phyloP scores from a whole-genome alignment of 108 stramenopile species.

The Asterionellopsis glacialis region DNA sequence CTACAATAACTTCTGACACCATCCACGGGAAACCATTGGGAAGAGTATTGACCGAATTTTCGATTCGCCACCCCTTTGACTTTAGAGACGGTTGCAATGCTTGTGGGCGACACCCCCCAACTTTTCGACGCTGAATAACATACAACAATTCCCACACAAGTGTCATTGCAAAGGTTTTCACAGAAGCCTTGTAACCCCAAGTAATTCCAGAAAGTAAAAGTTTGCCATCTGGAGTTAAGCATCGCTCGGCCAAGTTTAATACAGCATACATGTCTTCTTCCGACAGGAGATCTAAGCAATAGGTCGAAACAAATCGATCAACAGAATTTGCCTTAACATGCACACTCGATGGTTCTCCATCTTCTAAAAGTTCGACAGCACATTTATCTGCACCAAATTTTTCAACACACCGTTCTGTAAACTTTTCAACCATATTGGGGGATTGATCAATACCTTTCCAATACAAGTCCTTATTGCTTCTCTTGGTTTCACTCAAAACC shows the following conservation, averaged over 20 bases:
- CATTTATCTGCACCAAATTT: background rate
- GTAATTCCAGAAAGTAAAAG: slow-evolving; percentile 15
- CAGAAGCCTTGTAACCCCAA: slow-evolving; percentile 8
- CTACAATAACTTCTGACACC: slow-evolving; percentile 4
- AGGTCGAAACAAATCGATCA: slow-evolving; percentile 14
- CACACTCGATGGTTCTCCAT: background rate
- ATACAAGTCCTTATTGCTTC: background rate
- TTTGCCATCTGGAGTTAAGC: slow-evolving; percentile 8
- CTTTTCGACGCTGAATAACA: background rate
- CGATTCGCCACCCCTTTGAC: slow-evolving; percentile 1
- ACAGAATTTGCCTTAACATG: background rate
- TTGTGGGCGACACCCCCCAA: slow-evolving; percentile 10
- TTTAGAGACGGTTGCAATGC: slow-evolving; percentile 3
- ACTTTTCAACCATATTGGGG: slow-evolving; percentile 9
- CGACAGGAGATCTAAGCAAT: slow-evolving; percentile 10
- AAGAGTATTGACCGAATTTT: background rate
- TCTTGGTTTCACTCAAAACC: slow-evolving; percentile 2
- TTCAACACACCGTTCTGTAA: background rate
- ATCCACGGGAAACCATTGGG: slow-evolving; percentile 13
- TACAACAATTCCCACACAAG: background rate
- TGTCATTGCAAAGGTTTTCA: slow-evolving; percentile 13
- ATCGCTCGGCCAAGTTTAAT: slow-evolving; percentile 5
- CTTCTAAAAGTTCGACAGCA: background rate
- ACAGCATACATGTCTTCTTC: slow-evolving; percentile 18
- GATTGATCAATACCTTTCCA: slow-evolving; percentile 18